Conservation (phyloP, 2,329 filamentous ascomycete species). For the Septoria linicola region DNA sequence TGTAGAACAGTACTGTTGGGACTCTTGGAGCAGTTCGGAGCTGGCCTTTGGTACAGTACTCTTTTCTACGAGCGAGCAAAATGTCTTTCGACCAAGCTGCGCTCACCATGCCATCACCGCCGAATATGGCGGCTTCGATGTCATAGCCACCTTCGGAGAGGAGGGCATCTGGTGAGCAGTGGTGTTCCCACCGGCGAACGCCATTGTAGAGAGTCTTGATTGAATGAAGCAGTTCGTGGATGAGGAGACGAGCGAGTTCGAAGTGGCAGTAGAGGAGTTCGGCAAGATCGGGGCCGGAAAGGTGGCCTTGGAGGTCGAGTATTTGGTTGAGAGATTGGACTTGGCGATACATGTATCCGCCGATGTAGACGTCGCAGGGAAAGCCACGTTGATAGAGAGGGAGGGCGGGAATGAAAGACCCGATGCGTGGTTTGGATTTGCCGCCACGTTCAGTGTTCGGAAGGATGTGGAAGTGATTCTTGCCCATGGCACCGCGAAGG, state of each 20-base stretch:
- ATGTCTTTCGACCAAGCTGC: background rate
- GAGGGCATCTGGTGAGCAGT: background rate
- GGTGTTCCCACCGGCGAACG: background rate
- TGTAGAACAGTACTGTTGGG: background rate
- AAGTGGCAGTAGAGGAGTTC: background rate
- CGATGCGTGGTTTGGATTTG: background rate
- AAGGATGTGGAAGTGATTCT: background rate
- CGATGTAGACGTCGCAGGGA: background rate
- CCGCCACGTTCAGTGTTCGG: background rate
- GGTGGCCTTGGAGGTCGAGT: too few relatives aligned
- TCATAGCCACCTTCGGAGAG: conserved; percentile 6
- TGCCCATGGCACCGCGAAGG: background rate
- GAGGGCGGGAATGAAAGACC: background rate
- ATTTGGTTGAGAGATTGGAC: background rate
- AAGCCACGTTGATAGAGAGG: background rate
- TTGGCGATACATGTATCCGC: background rate
- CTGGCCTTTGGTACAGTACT: background rate
- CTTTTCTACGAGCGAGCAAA: background rate
- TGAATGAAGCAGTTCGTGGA: conserved; percentile 5
- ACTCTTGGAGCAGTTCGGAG: background rate
- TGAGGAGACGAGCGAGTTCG: background rate
- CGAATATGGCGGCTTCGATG: conserved; percentile 6
- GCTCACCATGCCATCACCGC: background rate
- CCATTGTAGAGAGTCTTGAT: background rate
- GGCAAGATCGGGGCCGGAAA: background rate